Evolutionary conservation across 2,329 filamentous ascomycete genomes (phyloP).

Genomic region (Neoscytalidium dimidiatum): DNA sequence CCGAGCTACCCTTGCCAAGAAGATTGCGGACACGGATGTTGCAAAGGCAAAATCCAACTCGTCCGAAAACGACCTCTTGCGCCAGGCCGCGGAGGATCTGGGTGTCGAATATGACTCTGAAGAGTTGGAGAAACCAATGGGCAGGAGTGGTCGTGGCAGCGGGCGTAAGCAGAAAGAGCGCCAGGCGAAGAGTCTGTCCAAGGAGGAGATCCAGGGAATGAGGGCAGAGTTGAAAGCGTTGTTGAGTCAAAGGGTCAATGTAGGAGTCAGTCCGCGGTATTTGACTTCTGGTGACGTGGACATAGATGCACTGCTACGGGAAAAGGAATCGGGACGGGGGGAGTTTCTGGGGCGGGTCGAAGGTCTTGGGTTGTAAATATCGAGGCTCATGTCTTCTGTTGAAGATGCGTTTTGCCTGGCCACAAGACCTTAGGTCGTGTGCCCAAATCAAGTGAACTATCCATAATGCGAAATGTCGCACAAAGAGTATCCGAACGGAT

Average conservation of each 20-base stretch:
- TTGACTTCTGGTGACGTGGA: constrained; percentile 84
- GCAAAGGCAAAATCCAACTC: constrained; percentile 86
- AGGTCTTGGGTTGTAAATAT: constrained; percentile 42
- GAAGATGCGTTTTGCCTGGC: too few species aligned
- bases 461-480: too few species aligned
- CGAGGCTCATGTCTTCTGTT: too few species aligned
- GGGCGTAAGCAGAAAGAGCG: constrained; percentile 75
- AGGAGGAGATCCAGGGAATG: constrained; percentile 70
- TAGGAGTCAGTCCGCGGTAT: constrained; percentile 86
- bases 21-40: constrained; percentile 76
- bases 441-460: background rate
- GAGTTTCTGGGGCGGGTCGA: constrained; percentile 65
- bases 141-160: constrained; percentile 64
- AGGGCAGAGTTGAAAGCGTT: constrained; percentile 72
- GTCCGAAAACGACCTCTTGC: constrained; percentile 77
- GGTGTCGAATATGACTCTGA: constrained; percentile 93
- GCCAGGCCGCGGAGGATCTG: constrained; percentile 82
- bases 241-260: constrained; percentile 73
- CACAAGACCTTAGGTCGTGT: too few species aligned
- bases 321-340: constrained; percentile 52
- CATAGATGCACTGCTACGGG: constrained; percentile 69
- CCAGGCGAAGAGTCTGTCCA: constrained; percentile 66
- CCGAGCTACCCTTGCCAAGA: constrained; percentile 79
- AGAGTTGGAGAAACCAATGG: constrained; percentile 66
- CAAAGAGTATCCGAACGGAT: too few species aligned